Percentiles rank a stretch among this genome's conserved stretches.
Conservation (phyloP, 257 asterid species). For the Linderniella brevidens region DNA sequence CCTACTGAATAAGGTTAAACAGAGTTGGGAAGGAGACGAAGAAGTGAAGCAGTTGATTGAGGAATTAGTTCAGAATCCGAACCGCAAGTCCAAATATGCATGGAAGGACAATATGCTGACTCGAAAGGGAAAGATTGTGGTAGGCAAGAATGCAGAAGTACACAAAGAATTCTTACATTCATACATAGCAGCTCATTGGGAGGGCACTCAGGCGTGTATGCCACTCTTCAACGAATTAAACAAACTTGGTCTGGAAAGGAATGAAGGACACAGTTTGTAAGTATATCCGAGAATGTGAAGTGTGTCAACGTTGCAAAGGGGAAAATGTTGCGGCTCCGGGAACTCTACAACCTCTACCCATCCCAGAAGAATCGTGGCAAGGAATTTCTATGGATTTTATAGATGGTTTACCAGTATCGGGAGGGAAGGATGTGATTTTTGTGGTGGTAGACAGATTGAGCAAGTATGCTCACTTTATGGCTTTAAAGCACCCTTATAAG, state of each 20-base stretch:
- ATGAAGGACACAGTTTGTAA: not conserved
- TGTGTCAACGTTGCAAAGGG: not conserved
- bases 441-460: not conserved
- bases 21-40: too few species aligned
- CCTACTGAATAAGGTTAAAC: too few species aligned
- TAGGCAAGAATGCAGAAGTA: too few species aligned
- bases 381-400: not conserved
- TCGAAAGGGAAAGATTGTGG: too few species aligned
- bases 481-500: not conserved
- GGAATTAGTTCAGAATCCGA: too few species aligned
- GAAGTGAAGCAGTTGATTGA: too few species aligned
- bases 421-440: not conserved
- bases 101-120: too few species aligned
- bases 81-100: too few species aligned
- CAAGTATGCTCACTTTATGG: not conserved
- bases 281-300: not conserved
- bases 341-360: not conserved
- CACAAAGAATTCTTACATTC: too few species aligned
- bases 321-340: not conserved
- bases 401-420: not conserved
- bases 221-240: not conserved
- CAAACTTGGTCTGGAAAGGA: not conserved
- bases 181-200: too few species aligned
- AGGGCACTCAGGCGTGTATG: too few species aligned
- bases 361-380: not conserved